Base-by-base conservation (phyloP, 768 basidiomycete species). In the Mycena galericulata region DNA sequence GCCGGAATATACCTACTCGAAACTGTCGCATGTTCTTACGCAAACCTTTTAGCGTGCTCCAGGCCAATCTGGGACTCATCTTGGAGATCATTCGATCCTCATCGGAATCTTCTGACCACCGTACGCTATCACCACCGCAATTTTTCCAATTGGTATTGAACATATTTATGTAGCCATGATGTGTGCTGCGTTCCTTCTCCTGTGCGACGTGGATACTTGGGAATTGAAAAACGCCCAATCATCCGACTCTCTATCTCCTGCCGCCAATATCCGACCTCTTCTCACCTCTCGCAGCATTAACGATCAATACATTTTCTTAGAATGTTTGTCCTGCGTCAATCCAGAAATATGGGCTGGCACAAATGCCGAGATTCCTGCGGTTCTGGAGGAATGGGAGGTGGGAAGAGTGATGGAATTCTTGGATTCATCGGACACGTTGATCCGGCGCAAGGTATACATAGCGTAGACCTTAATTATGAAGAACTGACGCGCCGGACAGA, bases 331-430 rank as follows among this genome's bases (percentile, higher is more conserved):
- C 43, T 87, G 83, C 43, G 68, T 93, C 15, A 85, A 90, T 70
- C 84, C 88, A 8, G 76, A 75, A 22, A 69, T 88, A 24, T 95
- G 94, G 94, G 90, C 92, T 9, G 94, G 93, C 15, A 88, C 85
- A 11, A 79, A 76, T 9, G 76, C 83, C 4, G 83, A 84, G 7
- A 77, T 85, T 22, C 83, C 85, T 38, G 81, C 89, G 1, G 79
- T 88, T 11, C 77, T 95, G 50, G 90, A 92, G n/a, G 87, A 82
- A 60, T 87, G 86, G 85, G 93, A 95, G 58, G 93, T 95, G 41
- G 90, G 90, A 56, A 81, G 82, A 36, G 82, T 95, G 24, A 92
- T 95, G 88, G 85, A 84, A 65, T 78, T 92, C 18, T 79, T 95
- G 29, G 86, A 90, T 65, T 88, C 87, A 3, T 77, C 83, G 1